Conservation (phyloP, 1,139 yeast genomes). For the Hanseniaspora uvarum region DNA sequence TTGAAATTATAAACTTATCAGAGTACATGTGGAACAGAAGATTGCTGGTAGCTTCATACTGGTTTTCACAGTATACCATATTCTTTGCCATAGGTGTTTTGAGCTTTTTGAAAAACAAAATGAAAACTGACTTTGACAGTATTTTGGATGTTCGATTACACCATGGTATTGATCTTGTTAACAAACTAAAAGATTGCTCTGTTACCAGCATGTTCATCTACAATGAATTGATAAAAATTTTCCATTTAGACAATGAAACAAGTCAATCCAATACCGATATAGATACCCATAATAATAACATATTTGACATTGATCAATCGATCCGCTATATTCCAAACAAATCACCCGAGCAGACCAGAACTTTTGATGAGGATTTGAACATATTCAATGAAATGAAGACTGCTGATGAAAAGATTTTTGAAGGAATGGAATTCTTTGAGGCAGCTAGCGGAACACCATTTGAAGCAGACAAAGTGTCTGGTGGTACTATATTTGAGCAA, state of each 20-base stretch:
- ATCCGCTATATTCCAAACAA: neutral
- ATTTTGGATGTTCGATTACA: conserved; percentile 57
- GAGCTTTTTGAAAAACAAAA: conserved; percentile 41
- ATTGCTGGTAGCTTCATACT: conserved; percentile 70
- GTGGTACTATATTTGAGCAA: conserved; percentile 10
- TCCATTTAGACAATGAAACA: conserved; percentile 35
- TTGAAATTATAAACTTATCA: conserved; percentile 67
- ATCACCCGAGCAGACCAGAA: neutral
- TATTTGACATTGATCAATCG: neutral
- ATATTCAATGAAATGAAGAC: neutral
- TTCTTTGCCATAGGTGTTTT: conserved; percentile 79
- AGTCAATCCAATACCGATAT: neutral
- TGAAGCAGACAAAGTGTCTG: neutral
- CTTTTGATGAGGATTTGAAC: neutral
- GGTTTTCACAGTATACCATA: conserved; percentile 82
- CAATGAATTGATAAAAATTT: conserved; percentile 60
- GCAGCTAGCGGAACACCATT: conserved; percentile 1
- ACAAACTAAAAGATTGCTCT: conserved; percentile 54
- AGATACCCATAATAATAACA: neutral
- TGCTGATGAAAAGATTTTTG: neutral
- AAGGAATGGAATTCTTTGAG: conserved; percentile 7
- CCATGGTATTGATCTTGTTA: conserved; percentile 58
- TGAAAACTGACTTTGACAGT: conserved; percentile 54
- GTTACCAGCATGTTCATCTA: conserved; percentile 66
- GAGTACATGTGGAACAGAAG: conserved; percentile 62